Percentiles rank a stretch among this genome's conserved stretches.
phyloP scores from a whole-genome alignment of 345 rosid species.

The Lumnitzera racemosa region DNA sequence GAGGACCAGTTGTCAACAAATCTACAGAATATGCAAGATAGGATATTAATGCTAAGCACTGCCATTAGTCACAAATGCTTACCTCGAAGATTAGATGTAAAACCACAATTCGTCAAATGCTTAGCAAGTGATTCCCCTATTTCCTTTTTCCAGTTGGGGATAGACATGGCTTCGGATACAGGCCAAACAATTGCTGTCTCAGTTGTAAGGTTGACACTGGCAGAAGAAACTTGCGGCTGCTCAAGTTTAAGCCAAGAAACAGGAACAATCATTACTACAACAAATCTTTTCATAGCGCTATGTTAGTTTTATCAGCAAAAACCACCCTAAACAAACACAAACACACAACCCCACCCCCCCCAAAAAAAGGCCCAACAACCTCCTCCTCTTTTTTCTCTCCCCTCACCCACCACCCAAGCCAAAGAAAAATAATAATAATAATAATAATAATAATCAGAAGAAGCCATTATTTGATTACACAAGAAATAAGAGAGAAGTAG shows the following conservation, averaged over 20 bases:
- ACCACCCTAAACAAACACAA: too few relatives aligned
- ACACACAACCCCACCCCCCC: too few relatives aligned
- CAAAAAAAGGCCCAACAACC: too few relatives aligned
- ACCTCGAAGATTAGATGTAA: conserved; percentile 81
- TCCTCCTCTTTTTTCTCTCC: too few relatives aligned
- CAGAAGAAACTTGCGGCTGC: conserved; percentile 88
- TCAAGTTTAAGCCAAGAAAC: conserved; percentile 9
- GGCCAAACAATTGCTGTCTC: conserved; percentile 98
- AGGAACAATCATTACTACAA: not conserved
- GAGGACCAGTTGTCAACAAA: not conserved
- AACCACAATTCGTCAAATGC: conserved; percentile 84
- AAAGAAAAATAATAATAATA: too few relatives aligned
- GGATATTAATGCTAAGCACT: not conserved
- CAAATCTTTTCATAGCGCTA: not conserved
- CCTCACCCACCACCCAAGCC: too few relatives aligned
- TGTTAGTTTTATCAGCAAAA: not conserved
- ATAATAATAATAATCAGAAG: too few relatives aligned
- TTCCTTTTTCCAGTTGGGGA: conserved; percentile 68
- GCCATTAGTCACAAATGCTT: conserved; percentile 7
- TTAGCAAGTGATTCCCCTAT: conserved; percentile 85
- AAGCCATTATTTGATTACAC: too few relatives aligned
- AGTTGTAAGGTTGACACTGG: conserved; percentile 82
- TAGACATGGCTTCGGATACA: conserved; percentile 59
- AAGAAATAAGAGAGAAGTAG: too few relatives aligned
- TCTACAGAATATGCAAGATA: not conserved